These are phyloP conservation scores for Skeletonema potamos DNA, from an alignment of 108 stramenopile genomes.

Conservation along the genomic window DNA sequence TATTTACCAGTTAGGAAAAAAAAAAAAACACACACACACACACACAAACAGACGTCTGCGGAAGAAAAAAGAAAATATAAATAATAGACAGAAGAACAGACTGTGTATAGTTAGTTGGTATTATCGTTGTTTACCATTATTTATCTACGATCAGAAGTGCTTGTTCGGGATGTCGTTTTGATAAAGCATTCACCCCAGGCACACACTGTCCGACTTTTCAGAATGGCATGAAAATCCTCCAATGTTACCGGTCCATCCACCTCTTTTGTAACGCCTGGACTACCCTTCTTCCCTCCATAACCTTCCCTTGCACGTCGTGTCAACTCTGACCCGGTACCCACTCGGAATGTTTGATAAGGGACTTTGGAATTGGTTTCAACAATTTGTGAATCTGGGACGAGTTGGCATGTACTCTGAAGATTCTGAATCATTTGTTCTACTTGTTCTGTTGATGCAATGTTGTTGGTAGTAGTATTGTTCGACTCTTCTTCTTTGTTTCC, in stretches of 20 bases:
- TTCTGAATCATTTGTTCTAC: slow-evolving; percentile 65
- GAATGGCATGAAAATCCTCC: slow-evolving; percentile 53
- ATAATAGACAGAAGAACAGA: too few species aligned
- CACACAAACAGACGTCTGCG: neutral
- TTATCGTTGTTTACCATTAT: neutral
- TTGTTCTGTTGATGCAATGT: slow-evolving; percentile 37
- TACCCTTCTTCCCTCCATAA: slow-evolving; percentile 35
- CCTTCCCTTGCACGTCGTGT: slow-evolving; percentile 49
- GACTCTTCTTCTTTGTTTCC: neutral
- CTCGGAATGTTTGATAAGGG: slow-evolving; percentile 67
- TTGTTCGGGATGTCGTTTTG: slow-evolving; percentile 37
- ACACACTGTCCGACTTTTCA: slow-evolving; percentile 74
- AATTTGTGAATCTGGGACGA: slow-evolving; percentile 77
- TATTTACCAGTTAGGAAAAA: too few species aligned
- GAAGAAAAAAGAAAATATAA: too few species aligned
- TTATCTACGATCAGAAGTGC: slow-evolving; percentile 29
- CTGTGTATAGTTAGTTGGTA: too few species aligned
- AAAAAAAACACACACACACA: too few species aligned
- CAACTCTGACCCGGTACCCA: slow-evolving; percentile 64
- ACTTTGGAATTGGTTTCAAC: slow-evolving; percentile 60
- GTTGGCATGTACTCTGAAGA: slow-evolving; percentile 77
- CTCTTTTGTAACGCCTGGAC: slow-evolving; percentile 11
- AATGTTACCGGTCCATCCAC: slow-evolving; percentile 18
- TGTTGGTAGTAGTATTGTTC: neutral
- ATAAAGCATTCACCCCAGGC: slow-evolving; percentile 88